Evolutionary conservation across 164 flowering plant species (phyloP).

Genomic region (Akebia trifoliata): DNA sequence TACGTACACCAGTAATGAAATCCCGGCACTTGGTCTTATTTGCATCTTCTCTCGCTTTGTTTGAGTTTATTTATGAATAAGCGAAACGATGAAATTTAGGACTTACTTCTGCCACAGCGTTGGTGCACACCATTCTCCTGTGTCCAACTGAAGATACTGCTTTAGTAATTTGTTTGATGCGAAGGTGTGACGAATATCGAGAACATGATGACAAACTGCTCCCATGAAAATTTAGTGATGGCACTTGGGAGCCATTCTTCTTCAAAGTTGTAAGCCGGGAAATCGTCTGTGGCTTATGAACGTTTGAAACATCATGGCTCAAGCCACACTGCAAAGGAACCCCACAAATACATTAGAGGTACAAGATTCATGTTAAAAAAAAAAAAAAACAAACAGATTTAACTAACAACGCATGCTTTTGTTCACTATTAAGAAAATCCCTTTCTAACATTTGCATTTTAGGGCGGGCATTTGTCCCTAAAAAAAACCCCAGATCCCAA

Average conservation of each 20-base stretch:
- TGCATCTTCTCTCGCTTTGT: too few relatives aligned
- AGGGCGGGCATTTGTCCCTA: too few relatives aligned
- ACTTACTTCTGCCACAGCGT: conserved; percentile 34
- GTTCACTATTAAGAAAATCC: not conserved
- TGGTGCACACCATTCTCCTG: conserved; percentile 34
- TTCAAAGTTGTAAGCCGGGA: not conserved
- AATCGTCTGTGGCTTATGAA: conserved; percentile 8
- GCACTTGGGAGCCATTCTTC: conserved; percentile 5
- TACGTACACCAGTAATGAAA: too few relatives aligned
- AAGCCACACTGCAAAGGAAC: conserved; percentile 19
- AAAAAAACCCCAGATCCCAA: too few relatives aligned
- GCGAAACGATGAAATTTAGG: too few relatives aligned
- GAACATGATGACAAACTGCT: conserved; percentile 23
- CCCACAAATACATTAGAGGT: not conserved
- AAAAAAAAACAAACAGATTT: not conserved
- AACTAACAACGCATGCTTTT: not conserved
- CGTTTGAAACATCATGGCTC: conserved; percentile 11
- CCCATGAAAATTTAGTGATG: conserved; percentile 7
- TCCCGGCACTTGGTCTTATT: too few relatives aligned
- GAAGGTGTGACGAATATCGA: conserved; percentile 20
- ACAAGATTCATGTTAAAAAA: not conserved
- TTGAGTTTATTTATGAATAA: too few relatives aligned
- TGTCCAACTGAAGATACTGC: conserved; percentile 12
- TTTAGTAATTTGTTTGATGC: conserved; percentile 16
- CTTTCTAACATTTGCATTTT: too few relatives aligned